Base-by-base conservation (phyloP, 2,329 filamentous ascomycete species). In the Trichophyton verrucosum region DNA sequence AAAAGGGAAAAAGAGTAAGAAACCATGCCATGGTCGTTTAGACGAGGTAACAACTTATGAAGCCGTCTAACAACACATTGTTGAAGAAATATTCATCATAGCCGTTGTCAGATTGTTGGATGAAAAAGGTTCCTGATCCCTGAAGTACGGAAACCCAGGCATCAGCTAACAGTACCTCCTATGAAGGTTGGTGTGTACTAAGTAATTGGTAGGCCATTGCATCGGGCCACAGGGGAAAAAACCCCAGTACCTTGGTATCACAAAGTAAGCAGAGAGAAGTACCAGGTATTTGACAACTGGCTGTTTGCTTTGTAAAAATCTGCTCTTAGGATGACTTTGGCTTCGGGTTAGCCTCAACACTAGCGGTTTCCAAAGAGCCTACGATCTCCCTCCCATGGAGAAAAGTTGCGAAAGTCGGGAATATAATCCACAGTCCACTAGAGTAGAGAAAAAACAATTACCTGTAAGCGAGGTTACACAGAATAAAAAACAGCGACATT, bases 341-440 rank as follows among this genome's bases (percentile, higher is more conserved):
- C 38, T 62, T 62, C 22, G 49, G 17, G 24, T 33, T 56, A 49
- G 55, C 11, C 36, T 55, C 60, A 36, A 58, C 46, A 27, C 46
- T 64, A 27, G 69, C 64, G 46, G 66, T 66, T 49, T 80, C 77
- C 24, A 87, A 75, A 0, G 80, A 82, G 63, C 81, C 73, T n/a
- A 86, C 61, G 44, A 88, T 85, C 67, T 88, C 85, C 44, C 70
- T 69, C 7, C 81, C 82, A 61, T 85, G 81, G 7, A 81, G 72
- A 67, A 84, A 82, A 15, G 80, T 78, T 72, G 86, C 84, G 66
- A 87, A 87, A 0, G 74, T 68, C 1, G 86, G 84, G 49, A 87
- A 77, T 9, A 86, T 66, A 62, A 88, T 73, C 86, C 86, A 88
- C 6, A 81, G 73, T 40, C 82, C 82, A 70, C 83, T 86, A 61